Conservation (phyloP, 2,329 filamentous ascomycete genomes). For the Calycina marina region DNA sequence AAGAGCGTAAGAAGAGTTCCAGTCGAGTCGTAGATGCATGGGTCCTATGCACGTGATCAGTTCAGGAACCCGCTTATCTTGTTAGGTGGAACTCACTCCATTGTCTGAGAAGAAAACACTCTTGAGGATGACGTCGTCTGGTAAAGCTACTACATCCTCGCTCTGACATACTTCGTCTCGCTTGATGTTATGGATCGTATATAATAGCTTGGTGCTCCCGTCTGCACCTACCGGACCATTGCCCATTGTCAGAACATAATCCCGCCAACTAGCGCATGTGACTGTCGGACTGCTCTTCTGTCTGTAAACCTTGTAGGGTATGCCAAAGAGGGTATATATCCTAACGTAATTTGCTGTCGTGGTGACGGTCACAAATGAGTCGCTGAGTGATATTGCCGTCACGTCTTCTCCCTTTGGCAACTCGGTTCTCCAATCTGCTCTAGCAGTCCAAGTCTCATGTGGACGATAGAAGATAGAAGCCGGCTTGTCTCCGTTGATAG, state of each 20-base stretch:
- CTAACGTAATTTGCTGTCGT: slow-evolving; percentile 81
- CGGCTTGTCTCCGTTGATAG: slow-evolving; percentile 46
- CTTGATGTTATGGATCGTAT: slow-evolving; percentile 91
- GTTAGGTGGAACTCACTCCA: slow-evolving; percentile 46
- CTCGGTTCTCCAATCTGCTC: slow-evolving; percentile 78
- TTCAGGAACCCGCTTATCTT: not conserved
- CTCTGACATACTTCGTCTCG: slow-evolving; percentile 88
- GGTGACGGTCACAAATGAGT: slow-evolving; percentile 79
- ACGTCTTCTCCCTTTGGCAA: slow-evolving; percentile 81
- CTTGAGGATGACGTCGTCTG: slow-evolving; percentile 56
- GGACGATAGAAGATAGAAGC: slow-evolving; percentile 91
- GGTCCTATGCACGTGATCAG: slow-evolving; percentile 42
- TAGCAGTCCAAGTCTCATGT: slow-evolving; percentile 89
- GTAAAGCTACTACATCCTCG: slow-evolving; percentile 78
- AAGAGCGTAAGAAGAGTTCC: slow-evolving; percentile 77
- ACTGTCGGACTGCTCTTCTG: slow-evolving; percentile 85
- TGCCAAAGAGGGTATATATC: slow-evolving; percentile 83
- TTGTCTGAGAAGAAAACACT: slow-evolving; percentile 84
- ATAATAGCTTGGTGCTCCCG: slow-evolving; percentile 64
- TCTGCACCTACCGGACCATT: slow-evolving; percentile 76
- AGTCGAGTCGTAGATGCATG: slow-evolving; percentile 88
- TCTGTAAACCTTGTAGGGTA: slow-evolving; percentile 76
- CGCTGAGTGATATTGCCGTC: slow-evolving; percentile 77
- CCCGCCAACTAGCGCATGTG: slow-evolving; percentile 83
- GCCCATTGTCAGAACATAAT: slow-evolving; percentile 92